Evolutionary conservation across 2,329 filamentous ascomycete genomes (phyloP).

Genomic region (Sporothrix luriei): DNA sequence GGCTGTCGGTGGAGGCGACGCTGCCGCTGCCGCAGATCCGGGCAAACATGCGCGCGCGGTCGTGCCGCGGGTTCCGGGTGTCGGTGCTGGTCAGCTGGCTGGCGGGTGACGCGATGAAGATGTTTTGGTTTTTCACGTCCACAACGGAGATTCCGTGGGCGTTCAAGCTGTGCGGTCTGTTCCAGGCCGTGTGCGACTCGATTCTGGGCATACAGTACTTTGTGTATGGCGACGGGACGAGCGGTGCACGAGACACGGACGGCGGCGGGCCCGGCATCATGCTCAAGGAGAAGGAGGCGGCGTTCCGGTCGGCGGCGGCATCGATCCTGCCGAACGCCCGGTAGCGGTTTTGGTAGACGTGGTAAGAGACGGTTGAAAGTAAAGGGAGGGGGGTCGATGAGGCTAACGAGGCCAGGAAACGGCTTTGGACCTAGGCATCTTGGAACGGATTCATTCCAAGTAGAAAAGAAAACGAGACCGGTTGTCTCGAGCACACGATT

Average conservation of each 20-base stretch:
- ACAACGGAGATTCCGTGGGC: constrained; percentile 70
- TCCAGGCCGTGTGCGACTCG: constrained; percentile 76
- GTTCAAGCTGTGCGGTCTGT: constrained; percentile 80
- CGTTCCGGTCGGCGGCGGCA: constrained; percentile 27
- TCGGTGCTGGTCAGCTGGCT: constrained; percentile 79
- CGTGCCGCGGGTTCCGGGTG: constrained; percentile 75
- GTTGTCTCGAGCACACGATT: not conserved
- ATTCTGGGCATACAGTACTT: constrained; percentile 75
- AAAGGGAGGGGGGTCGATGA: not conserved
- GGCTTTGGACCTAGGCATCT: not conserved
- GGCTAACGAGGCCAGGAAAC: too few species aligned
- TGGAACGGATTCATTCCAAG: not conserved
- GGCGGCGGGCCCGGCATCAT: constrained; percentile 27
- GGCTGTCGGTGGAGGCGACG: constrained; percentile 77
- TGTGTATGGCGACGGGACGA: constrained; percentile 61
- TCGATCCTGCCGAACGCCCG: constrained; percentile 25
- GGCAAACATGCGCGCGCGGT: constrained; percentile 67
- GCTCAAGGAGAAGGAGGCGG: constrained; percentile 32
- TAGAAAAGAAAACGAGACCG: not conserved
- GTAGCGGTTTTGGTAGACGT: not conserved
- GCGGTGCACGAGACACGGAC: not conserved
- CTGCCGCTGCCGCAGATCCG: constrained; percentile 78
- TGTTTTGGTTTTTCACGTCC: constrained; percentile 80
- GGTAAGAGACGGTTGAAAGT: not conserved
- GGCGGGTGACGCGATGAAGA: constrained; percentile 80